Evolutionary conservation across 257 asterid species (phyloP).

Genomic region (Petrea volubilis): DNA sequence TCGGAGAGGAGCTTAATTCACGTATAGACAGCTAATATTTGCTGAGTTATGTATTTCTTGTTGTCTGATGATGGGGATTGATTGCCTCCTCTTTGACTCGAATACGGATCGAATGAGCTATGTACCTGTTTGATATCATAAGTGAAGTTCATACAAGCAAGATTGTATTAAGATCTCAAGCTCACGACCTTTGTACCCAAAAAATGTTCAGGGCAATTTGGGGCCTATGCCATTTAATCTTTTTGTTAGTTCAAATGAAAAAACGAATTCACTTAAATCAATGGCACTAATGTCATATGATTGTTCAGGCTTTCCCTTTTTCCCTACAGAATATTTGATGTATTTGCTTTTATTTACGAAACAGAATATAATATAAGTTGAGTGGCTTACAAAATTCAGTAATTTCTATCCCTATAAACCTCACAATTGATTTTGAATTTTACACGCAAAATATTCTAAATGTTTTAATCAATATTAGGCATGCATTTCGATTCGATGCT

Average conservation of each 20-base stretch:
- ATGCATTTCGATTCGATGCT: not conserved
- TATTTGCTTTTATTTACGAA: no score
- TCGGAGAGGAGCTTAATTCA: not conserved
- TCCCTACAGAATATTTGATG: no score
- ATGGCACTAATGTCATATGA: not conserved
- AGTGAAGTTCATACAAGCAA: not conserved
- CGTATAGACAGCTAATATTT: not conserved
- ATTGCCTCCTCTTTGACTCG: no score
- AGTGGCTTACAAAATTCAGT: not conserved
- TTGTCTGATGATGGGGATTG: no score
- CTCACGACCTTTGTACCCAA: not conserved
- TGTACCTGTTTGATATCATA: not conserved
- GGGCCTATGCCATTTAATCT: not conserved
- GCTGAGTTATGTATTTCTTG: not conserved
- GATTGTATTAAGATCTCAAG: not conserved
- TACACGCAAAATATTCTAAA: not conserved
- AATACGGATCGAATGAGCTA: not conserved
- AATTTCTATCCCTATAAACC: not conserved
- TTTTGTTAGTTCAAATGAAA: not conserved
- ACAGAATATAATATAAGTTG: no score
- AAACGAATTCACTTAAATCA: not conserved
- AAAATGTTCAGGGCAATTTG: slow-evolving; percentile 10
- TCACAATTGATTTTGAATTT: no score
- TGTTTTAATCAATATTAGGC: no score
- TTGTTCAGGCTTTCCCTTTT: no score